Evolutionary conservation across 2,329 filamentous ascomycete species (phyloP).

Genomic region (Ascochyta koolunga): DNA sequence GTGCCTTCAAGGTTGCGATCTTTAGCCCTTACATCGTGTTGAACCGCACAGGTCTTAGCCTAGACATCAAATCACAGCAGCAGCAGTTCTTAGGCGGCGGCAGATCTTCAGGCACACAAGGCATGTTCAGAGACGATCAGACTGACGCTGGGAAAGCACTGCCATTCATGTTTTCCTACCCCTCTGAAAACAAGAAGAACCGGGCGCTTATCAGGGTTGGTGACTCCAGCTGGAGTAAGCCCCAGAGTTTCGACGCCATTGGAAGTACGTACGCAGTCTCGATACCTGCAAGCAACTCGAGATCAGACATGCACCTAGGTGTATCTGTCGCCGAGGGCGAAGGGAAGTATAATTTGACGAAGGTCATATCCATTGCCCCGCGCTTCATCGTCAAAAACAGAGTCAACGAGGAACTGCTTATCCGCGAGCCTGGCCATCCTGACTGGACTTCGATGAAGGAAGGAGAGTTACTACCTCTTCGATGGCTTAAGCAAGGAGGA

Average conservation of each 20-base stretch:
- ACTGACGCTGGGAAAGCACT: slow-evolving; percentile 73
- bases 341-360: slow-evolving; percentile 97
- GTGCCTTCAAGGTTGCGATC: slow-evolving; percentile 93
- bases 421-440: slow-evolving; percentile 90
- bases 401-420: slow-evolving; percentile 83
- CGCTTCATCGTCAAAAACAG: slow-evolving; percentile 95
- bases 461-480: slow-evolving; percentile 81
- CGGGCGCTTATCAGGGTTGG: slow-evolving; percentile 85
- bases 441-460: slow-evolving; percentile 78
- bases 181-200: slow-evolving; percentile 87
- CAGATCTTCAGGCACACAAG: slow-evolving; percentile 79
- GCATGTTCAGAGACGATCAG: slow-evolving; percentile 62
- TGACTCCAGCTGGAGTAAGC: slow-evolving; percentile 94
- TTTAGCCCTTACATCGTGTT: slow-evolving; percentile 94
- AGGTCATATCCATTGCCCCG: slow-evolving; percentile 90
- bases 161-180: slow-evolving; percentile 96
- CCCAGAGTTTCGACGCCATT: slow-evolving; percentile 96
- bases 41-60: slow-evolving; percentile 90
- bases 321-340: slow-evolving; percentile 88
- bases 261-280: slow-evolving; percentile 90
- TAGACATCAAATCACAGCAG: slow-evolving; percentile 86
- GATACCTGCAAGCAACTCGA: slow-evolving; percentile 72
- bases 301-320: slow-evolving; percentile 87
- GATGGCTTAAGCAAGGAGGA: slow-evolving; percentile 83
- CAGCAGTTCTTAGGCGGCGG: slow-evolving; percentile 14